A percentile compares a stretch with the other conserved stretches of the same genome.
phyloP scores from a whole-genome alignment of 1,284 basidiomycete species.

The Thecaphora thlaspeos region DNA sequence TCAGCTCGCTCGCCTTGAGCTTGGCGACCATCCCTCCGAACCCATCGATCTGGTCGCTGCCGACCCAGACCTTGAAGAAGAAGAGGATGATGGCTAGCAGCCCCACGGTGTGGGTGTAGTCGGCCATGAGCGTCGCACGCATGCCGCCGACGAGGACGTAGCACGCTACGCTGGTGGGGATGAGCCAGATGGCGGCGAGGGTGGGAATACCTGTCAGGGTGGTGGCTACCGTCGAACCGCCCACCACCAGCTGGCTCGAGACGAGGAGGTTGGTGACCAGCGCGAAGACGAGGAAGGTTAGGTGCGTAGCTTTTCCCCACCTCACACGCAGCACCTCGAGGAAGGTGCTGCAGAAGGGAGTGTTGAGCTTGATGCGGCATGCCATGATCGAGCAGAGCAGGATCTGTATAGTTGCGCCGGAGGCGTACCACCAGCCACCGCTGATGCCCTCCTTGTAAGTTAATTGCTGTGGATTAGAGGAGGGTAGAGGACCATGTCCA shows the following conservation, averaged over 20 bases:
- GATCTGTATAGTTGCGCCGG: slow-evolving; percentile 65
- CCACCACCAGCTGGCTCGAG: slow-evolving; percentile 50
- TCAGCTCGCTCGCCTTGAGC: slow-evolving; percentile 62
- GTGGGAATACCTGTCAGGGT: slow-evolving; percentile 63
- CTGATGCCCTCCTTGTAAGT: slow-evolving; percentile 15
- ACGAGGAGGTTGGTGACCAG: slow-evolving; percentile 67
- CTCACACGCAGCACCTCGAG: slow-evolving; percentile 69
- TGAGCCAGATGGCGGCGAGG: slow-evolving; percentile 48
- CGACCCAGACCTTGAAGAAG: slow-evolving; percentile 73
- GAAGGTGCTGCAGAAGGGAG: slow-evolving; percentile 65
- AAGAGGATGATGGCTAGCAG: slow-evolving; percentile 56
- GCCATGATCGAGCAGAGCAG: slow-evolving; percentile 64
- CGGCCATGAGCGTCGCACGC: slow-evolving; percentile 51
- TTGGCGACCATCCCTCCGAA: slow-evolving; percentile 58
- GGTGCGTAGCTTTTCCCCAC: slow-evolving; percentile 73
- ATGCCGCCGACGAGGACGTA: slow-evolving; percentile 54
- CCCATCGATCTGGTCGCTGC: slow-evolving; percentile 52
- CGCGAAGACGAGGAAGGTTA: slow-evolving; percentile 75
- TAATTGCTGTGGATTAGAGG: slow-evolving; percentile 66
- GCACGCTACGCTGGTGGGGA: slow-evolving; percentile 46
- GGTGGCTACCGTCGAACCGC: slow-evolving; percentile 49
- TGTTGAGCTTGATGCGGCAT: slow-evolving; percentile 66
- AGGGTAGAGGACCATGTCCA: slow-evolving; percentile 62
- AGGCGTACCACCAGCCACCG: slow-evolving; percentile 41
- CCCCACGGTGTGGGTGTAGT: slow-evolving; percentile 53